Conservation (phyloP, 1,139 yeast genomes). For the Protomyces macrosporus region DNA sequence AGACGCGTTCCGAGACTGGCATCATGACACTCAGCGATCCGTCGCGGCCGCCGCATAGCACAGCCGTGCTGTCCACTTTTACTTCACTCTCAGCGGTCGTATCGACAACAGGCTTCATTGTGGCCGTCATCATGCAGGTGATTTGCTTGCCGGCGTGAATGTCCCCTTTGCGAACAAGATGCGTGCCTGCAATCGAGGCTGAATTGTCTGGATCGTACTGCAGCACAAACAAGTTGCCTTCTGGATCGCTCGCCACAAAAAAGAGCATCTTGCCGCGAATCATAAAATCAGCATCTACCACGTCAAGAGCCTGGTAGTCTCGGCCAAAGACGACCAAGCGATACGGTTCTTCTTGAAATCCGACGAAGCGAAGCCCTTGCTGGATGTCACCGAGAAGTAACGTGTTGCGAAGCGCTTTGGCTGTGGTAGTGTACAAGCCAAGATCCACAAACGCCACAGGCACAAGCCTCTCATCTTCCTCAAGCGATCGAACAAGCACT, state of each 20-base stretch:
- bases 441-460: slow-evolving; percentile 93
- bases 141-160: slow-evolving; percentile 64
- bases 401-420: slow-evolving; percentile 77
- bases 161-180: slow-evolving; percentile 62
- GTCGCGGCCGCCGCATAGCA: slow-evolving; percentile 53
- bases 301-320: slow-evolving; percentile 60
- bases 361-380: slow-evolving; percentile 76
- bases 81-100: slow-evolving; percentile 41
- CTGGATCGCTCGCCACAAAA: slow-evolving; percentile 65
- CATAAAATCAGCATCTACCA: slow-evolving; percentile 61
- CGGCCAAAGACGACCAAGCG: slow-evolving; percentile 75
- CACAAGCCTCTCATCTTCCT: slow-evolving; percentile 69
- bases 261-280: slow-evolving; percentile 64
- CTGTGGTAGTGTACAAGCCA: slow-evolving; percentile 69
- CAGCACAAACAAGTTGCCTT: slow-evolving; percentile 63
- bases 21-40: slow-evolving; percentile 73
- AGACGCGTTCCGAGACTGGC: slow-evolving; percentile 69
- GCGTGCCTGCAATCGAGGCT: slow-evolving; percentile 70
- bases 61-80: slow-evolving; percentile 47
- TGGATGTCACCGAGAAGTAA: slow-evolving; percentile 72
- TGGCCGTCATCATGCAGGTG: slow-evolving; percentile 47
- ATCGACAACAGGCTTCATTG: slow-evolving; percentile 33
- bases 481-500: slow-evolving; percentile 62
- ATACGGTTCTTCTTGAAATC: slow-evolving; percentile 90
- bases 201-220: slow-evolving; percentile 85